These are phyloP conservation scores for Paramyrothecium sp. DNA, from an alignment of 2,329 filamentous ascomycete genomes.

Conservation along the genomic window DNA sequence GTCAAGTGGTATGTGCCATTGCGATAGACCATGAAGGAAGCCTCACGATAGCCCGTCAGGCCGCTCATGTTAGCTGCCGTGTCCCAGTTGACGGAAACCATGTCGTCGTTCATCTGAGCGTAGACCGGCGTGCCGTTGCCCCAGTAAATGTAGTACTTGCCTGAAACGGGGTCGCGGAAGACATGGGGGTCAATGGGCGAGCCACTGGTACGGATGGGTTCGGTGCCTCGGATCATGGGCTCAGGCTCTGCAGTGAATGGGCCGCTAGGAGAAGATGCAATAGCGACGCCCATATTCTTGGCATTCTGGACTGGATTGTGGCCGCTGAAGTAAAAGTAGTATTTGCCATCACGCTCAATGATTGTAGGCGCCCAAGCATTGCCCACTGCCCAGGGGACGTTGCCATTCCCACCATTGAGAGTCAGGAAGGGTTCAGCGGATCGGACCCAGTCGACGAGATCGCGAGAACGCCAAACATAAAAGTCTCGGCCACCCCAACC, in stretches of 20 bases:
- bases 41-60: slow-evolving; percentile 38
- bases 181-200: slow-evolving; percentile 60
- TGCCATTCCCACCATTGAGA: slow-evolving; percentile 41
- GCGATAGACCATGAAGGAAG: slow-evolving; percentile 40
- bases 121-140: slow-evolving; percentile 44
- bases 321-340: slow-evolving; percentile 62
- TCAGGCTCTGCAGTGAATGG: slow-evolving; percentile 55
- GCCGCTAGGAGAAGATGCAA: slow-evolving; percentile 53
- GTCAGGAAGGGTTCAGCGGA: slow-evolving; percentile 38
- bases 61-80: slow-evolving; percentile 31
- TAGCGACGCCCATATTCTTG: slow-evolving; percentile 62
- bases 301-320: slow-evolving; percentile 52
- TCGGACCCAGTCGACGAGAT: slow-evolving; percentile 41
- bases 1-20: slow-evolving; percentile 45
- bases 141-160: slow-evolving; percentile 61
- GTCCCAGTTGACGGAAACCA: slow-evolving; percentile 39
- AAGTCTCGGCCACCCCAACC: slow-evolving; percentile 45
- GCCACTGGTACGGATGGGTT: slow-evolving; percentile 30
- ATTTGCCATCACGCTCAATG: slow-evolving; percentile 57
- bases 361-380: slow-evolving; percentile 68
- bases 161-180: slow-evolving; percentile 58
- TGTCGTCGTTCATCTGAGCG: slow-evolving; percentile 42
- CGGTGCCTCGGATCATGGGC: slow-evolving; percentile 57
- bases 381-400: slow-evolving; percentile 64
- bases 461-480: slow-evolving; percentile 43